These are phyloP conservation scores for Botrytis deweyae DNA, from an alignment of 2,329 filamentous ascomycete genomes.

Conservation along the genomic window DNA sequence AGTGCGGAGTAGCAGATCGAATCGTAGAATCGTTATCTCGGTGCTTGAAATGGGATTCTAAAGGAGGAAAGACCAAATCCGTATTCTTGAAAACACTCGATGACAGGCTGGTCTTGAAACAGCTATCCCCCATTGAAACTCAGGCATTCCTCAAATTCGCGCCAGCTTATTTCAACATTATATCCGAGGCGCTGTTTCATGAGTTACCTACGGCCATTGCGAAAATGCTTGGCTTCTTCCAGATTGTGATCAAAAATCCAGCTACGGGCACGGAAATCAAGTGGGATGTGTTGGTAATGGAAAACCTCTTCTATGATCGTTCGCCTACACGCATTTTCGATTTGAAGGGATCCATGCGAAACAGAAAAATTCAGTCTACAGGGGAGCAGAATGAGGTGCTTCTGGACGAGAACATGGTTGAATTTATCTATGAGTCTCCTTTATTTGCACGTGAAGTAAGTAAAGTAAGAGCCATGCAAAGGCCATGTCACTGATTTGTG, in stretches of 20 bases:
- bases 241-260: slow-evolving; percentile 95
- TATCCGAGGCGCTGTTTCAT: slow-evolving; percentile 94
- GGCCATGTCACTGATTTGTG: not conserved
- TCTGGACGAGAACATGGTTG: slow-evolving; percentile 97
- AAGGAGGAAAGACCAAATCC: slow-evolving; percentile 96
- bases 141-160: slow-evolving; percentile 93
- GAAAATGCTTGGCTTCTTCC: slow-evolving; percentile 98
- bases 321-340: slow-evolving; percentile 88
- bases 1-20: slow-evolving; percentile 89
- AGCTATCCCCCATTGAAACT: slow-evolving; percentile 85
- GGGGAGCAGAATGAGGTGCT: slow-evolving; percentile 96
- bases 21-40: slow-evolving; percentile 94
- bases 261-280: slow-evolving; percentile 89
- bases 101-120: slow-evolving; percentile 79
- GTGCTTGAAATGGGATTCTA: slow-evolving; percentile 97
- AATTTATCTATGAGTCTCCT: slow-evolving; percentile 97
- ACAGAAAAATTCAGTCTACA: slow-evolving; percentile 93
- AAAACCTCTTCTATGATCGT: slow-evolving; percentile 97
- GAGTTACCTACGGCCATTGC: slow-evolving; percentile 94
- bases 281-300: slow-evolving; percentile 91
- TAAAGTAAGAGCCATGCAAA: not conserved
- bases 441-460: slow-evolving; percentile 78
- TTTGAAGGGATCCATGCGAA: slow-evolving; percentile 96
- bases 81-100: slow-evolving; percentile 96
- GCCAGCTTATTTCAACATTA: slow-evolving; percentile 95